A percentile compares a stretch with the other conserved stretches of the same genome.
These are phyloP conservation scores for Candida ipomoeae DNA, from an alignment of 805 yeast genomes.

Conservation along the genomic window DNA sequence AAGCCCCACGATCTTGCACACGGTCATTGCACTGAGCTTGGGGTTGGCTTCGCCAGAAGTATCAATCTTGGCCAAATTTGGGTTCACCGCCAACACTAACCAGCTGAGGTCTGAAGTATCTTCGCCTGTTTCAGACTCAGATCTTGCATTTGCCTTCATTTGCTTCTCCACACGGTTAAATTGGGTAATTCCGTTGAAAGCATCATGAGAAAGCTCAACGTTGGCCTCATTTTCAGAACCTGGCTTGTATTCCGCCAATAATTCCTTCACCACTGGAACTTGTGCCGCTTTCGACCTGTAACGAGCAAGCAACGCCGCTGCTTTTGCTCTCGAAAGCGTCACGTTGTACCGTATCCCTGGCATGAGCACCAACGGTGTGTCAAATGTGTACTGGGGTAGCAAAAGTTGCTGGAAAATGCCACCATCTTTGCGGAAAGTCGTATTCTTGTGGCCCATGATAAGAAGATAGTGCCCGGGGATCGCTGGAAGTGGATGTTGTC, in stretches of 20 bases:
- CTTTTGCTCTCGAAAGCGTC: slow-evolving; percentile 45
- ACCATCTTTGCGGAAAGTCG: slow-evolving; percentile 6
- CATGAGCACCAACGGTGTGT: slow-evolving; percentile 45
- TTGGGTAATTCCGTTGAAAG: slow-evolving; percentile 27
- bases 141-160: neutral
- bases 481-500: neutral
- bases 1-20: slow-evolving; percentile 46
- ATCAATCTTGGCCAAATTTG: slow-evolving; percentile 30
- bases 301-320: slow-evolving; percentile 43
- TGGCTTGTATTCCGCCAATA: slow-evolving; percentile 33
- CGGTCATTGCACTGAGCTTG: slow-evolving; percentile 25
- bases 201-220: slow-evolving; percentile 26
- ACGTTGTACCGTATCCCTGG: slow-evolving; percentile 64
- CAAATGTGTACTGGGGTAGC: slow-evolving; percentile 39
- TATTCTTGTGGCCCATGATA: slow-evolving; percentile 4
- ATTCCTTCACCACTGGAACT: slow-evolving; percentile 27
- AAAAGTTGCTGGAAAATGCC: slow-evolving; percentile 18
- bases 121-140: neutral
- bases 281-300: slow-evolving; percentile 29
- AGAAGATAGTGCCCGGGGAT: neutral
- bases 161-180: slow-evolving; percentile 16
- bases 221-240: slow-evolving; percentile 5
- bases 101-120: slow-evolving; percentile 27
- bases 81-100: slow-evolving; percentile 35
- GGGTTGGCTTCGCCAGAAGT: slow-evolving; percentile 10